These are phyloP conservation scores for Pontederia crassipes DNA, from an alignment of 176 grass and related monocot genomes.

Conservation along the genomic window DNA sequence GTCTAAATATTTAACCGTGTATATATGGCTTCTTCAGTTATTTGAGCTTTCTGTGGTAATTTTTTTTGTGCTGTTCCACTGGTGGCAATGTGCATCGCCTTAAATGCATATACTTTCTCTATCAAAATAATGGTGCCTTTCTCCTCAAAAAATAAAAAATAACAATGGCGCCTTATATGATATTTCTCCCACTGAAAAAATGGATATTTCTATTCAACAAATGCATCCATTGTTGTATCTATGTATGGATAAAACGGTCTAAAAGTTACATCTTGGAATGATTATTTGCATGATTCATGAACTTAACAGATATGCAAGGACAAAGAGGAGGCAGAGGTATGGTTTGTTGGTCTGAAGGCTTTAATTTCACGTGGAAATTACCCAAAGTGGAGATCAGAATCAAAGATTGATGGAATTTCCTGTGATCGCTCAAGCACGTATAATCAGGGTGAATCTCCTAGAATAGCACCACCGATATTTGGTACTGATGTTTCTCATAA, in stretches of 20 bases:
- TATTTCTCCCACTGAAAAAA: too few species aligned
- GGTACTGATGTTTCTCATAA: constrained; percentile 24
- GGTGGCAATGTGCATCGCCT: too few species aligned
- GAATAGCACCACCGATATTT: constrained; percentile 25
- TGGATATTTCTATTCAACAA: too few species aligned
- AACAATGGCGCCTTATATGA: too few species aligned
- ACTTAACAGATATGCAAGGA: constrained; percentile 71
- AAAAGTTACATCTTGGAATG: background rate
- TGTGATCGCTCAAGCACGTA: constrained; percentile 32
- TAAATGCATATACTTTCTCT: too few species aligned
- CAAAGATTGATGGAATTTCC: constrained; percentile 40
- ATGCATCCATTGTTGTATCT: too few species aligned
- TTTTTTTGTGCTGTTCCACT: background rate
- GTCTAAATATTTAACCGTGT: background rate
- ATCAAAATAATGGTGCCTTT: too few species aligned
- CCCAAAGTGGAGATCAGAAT: constrained; percentile 28
- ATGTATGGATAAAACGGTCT: background rate
- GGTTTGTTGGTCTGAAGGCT: constrained; percentile 68
- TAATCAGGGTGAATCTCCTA: constrained; percentile 27
- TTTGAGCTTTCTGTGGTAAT: background rate
- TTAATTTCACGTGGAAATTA: constrained; percentile 37
- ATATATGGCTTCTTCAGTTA: background rate
- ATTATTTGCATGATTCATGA: constrained; percentile 12
- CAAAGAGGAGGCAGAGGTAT: constrained; percentile 66
- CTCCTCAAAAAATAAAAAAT: too few species aligned